Percentiles rank a stretch among this genome's conserved stretches.
phyloP scores from a whole-genome alignment of 345 rosid species.

The Odontarrhena argentea region DNA sequence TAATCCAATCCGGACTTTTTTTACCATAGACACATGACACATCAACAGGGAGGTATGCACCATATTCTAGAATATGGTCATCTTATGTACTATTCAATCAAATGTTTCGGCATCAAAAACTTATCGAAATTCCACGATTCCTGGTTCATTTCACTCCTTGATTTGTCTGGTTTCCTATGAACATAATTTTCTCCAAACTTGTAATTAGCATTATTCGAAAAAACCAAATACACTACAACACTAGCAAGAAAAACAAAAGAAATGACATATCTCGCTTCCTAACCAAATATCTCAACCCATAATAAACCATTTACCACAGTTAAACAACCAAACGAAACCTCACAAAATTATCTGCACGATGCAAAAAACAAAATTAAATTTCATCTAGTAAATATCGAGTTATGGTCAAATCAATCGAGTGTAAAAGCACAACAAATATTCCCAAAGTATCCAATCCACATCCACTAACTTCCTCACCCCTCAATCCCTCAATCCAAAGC shows the following conservation, averaged over 20 bases:
- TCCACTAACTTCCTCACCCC: conserved; percentile 21
- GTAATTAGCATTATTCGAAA: not conserved
- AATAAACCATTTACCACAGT: not conserved
- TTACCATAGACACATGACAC: not conserved
- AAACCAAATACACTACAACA: conserved; percentile 28
- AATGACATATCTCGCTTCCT: conserved; percentile 55
- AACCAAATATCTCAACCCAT: conserved; percentile 34
- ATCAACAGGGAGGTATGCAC: conserved; percentile 1
- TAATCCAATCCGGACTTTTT: not conserved
- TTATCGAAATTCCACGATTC: not conserved
- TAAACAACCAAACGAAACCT: conserved; percentile 49
- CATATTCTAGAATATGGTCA: conserved; percentile 31
- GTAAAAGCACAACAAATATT: conserved; percentile 68
- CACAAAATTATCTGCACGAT: conserved; percentile 43
- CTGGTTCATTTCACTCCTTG: conserved; percentile 19
- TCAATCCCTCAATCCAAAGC: conserved; percentile 1
- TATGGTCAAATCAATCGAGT: conserved; percentile 45
- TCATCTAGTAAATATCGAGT: conserved; percentile 32
- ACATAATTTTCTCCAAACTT: not conserved
- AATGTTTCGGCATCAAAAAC: not conserved
- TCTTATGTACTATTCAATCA: conserved; percentile 14
- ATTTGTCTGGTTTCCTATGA: not conserved
- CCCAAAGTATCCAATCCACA: conserved; percentile 37
- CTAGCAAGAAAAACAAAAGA: conserved; percentile 50
- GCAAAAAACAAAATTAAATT: conserved; percentile 41